These are phyloP conservation scores for Wickerhamomyces sydowiorum DNA, from an alignment of 805 yeast genomes.

Conservation along the genomic window DNA sequence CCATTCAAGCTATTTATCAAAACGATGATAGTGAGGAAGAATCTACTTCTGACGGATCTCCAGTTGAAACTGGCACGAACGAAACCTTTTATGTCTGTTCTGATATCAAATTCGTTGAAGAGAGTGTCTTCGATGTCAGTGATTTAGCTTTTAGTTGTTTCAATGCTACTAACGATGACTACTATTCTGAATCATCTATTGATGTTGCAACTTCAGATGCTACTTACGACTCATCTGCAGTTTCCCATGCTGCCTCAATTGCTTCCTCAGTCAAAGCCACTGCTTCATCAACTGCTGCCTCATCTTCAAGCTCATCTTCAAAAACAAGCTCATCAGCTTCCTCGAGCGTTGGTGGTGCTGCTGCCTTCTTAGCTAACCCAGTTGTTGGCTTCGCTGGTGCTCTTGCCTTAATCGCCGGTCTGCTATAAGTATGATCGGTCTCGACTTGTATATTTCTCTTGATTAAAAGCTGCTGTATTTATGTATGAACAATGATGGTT, in stretches of 20 bases:
- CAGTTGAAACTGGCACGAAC: conserved; percentile 31
- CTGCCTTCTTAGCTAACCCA: conserved; percentile 14
- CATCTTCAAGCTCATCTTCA: neutral
- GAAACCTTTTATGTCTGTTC: conserved; percentile 41
- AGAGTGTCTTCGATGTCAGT: conserved; percentile 30
- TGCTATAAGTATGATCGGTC: no score
- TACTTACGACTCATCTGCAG: conserved; percentile 15
- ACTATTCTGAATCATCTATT: conserved; percentile 28
- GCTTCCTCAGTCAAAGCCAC: conserved; percentile 10
- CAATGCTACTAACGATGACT: conserved; percentile 34
- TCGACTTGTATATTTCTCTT: no score
- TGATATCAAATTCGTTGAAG: conserved; percentile 38
- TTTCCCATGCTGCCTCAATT: conserved; percentile 8
- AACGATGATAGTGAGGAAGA: conserved; percentile 25
- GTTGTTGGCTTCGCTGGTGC: conserved; percentile 18
- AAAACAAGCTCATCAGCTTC: neutral
- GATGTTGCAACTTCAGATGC: conserved; percentile 17
- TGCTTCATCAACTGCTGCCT: conserved; percentile 9
- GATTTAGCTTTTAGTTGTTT: conserved; percentile 32
- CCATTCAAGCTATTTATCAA: conserved; percentile 37
- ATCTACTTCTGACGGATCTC: conserved; percentile 18
- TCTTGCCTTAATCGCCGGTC: conserved; percentile 10
- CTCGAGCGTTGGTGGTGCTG: conserved; percentile 5
- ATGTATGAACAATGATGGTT: no score
- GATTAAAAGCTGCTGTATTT: no score